Conservation (phyloP, 2,329 filamentous ascomycete genomes). For the Dactylellina haptotyla region DNA sequence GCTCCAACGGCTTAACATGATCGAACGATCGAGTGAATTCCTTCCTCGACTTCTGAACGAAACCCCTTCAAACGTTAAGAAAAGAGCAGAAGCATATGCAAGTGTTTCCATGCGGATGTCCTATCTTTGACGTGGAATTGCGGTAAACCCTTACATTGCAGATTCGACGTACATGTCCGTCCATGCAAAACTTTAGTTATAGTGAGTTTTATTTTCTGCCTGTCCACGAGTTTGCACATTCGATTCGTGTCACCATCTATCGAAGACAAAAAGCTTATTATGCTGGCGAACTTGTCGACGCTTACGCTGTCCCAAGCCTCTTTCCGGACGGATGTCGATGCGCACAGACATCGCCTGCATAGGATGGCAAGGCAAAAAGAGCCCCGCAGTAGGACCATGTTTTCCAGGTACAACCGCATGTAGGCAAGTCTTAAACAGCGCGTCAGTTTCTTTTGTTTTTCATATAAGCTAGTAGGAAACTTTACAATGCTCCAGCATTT, state of each 20-base stretch:
- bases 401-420: slow-evolving; percentile 42
- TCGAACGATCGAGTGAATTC: too few relatives aligned
- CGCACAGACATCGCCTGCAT: slow-evolving; percentile 50
- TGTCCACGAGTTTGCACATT: too few relatives aligned
- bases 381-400: slow-evolving; percentile 29
- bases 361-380: slow-evolving; percentile 9
- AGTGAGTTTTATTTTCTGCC: slow-evolving; percentile 10
- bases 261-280: slow-evolving; percentile 32
- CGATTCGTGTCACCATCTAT: slow-evolving; percentile 37
- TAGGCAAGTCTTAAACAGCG: too few relatives aligned
- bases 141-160: not conserved
- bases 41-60: too few relatives aligned
- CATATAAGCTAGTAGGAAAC: too few relatives aligned
- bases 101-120: slow-evolving; percentile 4
- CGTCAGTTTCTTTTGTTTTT: too few relatives aligned
- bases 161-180: slow-evolving; percentile 5
- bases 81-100: too few relatives aligned
- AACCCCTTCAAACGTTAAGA: slow-evolving; percentile 25
- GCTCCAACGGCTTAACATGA: slow-evolving; percentile 14
- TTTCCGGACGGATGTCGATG: slow-evolving; percentile 44
- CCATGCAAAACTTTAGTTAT: not conserved
- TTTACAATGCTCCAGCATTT: too few relatives aligned
- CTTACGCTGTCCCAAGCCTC: slow-evolving; percentile 27
- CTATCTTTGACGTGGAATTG: slow-evolving; percentile 19
- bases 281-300: not conserved